These are phyloP conservation scores for Calvatia gigantea DNA, from an alignment of 768 basidiomycete species.

Conservation along the genomic window DNA sequence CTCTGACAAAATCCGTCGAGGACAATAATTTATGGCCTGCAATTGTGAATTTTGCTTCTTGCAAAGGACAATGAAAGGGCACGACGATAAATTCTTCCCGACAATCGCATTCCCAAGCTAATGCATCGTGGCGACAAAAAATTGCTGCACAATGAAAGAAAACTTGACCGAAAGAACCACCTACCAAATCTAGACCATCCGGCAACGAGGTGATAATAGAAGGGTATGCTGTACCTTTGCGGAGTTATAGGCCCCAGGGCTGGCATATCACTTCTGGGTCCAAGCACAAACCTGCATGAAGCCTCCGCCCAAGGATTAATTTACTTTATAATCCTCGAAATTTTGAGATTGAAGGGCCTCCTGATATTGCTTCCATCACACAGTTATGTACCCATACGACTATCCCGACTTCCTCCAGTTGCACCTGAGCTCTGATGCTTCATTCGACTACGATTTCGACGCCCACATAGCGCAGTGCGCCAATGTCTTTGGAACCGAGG, in stretches of 20 bases:
- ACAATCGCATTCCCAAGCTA: background rate
- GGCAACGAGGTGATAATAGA: conserved; percentile 24
- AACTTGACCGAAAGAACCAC: conserved; percentile 1
- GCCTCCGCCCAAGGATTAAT: conserved; percentile 8
- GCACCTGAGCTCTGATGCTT: background rate
- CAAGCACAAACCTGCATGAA: conserved; percentile 8
- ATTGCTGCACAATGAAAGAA: background rate
- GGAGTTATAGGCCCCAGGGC: conserved; percentile 11
- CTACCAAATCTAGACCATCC: conserved; percentile 5
- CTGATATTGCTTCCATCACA: background rate
- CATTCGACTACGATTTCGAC: conserved; percentile 11
- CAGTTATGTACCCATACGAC: conserved; percentile 1
- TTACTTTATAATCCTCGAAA: conserved; percentile 11
- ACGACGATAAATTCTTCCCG: background rate
- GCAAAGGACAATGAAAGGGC: background rate
- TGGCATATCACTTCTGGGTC: conserved; percentile 12
- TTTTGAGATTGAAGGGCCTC: conserved; percentile 5
- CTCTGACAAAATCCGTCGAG: background rate
- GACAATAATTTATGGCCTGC: background rate
- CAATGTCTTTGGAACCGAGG: conserved; percentile 7
- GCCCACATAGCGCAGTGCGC: conserved; percentile 9
- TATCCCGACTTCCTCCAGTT: conserved; percentile 9
- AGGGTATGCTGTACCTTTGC: conserved; percentile 14
- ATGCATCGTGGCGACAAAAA: background rate
- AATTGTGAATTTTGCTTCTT: background rate